A percentile compares a stretch with the other conserved stretches of the same genome.
These are phyloP conservation scores for Fusarium sp. DNA, from an alignment of 2,329 filamentous ascomycete genomes.

Conservation along the genomic window DNA sequence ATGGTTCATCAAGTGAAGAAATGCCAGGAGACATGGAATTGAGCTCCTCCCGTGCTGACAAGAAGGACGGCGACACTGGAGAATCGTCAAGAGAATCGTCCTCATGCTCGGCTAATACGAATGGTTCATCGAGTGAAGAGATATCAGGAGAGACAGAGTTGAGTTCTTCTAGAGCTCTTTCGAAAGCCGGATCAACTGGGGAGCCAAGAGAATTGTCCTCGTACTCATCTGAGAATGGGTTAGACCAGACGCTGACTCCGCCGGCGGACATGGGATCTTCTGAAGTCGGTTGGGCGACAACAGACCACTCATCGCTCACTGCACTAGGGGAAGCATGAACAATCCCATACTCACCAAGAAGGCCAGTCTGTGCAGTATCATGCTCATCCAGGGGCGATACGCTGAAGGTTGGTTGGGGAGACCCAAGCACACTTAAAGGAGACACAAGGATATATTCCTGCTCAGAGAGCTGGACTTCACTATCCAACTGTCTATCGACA, in stretches of 20 bases:
- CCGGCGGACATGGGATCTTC: background rate
- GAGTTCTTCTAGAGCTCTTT: background rate
- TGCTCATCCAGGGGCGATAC: background rate
- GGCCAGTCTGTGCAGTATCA: no score
- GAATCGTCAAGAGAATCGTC: background rate
- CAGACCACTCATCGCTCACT: background rate
- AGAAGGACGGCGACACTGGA: background rate
- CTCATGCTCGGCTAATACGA: background rate
- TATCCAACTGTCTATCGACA: background rate
- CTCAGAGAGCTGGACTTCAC: fast-evolving
- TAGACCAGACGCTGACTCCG: background rate
- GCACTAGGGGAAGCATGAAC: no score
- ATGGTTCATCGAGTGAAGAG: background rate
- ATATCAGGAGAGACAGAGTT: background rate
- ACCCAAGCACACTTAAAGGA: background rate
- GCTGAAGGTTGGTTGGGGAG: background rate
- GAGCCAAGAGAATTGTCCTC: background rate
- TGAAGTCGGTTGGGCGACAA: background rate
- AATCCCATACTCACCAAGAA: background rate
- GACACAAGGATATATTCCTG: background rate
- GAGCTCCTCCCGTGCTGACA: background rate
- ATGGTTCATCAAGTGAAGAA: background rate
- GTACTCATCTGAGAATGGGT: background rate
- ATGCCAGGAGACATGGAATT: background rate
- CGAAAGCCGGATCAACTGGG: background rate